Evolutionary conservation across 805 yeast genomes (phyloP), one percentile per base, ranked within the genome.

Genomic region (Yamadazyma olivae): DNA sequence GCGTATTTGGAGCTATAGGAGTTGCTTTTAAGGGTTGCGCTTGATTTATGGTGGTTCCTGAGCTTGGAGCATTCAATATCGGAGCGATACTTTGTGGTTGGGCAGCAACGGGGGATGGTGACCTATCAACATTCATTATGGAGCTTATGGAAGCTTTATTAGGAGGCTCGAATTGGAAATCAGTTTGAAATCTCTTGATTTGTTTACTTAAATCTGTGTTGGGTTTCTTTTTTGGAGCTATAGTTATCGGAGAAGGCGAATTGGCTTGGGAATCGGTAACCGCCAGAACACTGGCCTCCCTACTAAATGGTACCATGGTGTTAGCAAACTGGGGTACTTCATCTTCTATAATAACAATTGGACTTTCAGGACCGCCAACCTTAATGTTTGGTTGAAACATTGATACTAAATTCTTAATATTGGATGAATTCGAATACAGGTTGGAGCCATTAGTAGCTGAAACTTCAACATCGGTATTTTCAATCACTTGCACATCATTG

Each of bases 71-170:
- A 16, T 14, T 29, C n/a, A 31, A 17, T 26, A 30, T 29, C 8
- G 33, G 15, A 4, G 17, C 15, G 6, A 24, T 24, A 6, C 14
- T 24, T 9, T 6, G 6, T 10, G 9, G 27, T 10, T 10, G 14
- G 6, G 27, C 27, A 24, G 27, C 6, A 27, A 8, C 18, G 8
- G 48, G 44, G 3, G 41, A 23, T 13, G 50, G 50, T 3, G 47
- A 40, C 22, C 29, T 63, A 26, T 67, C 72, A 9, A 49, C 38
- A 45, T 67, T 67, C 36, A 67, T 66, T 27, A 67, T 59, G 10
- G 70, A 60, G 35, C 57, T 61, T 18, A 67, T 67, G 5, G 70
- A 62, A 1, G 72, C 56, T 33, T 55, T 62, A 47, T 57, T 61
- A n/a, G 34, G 22, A 21, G 18, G 4, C 6, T 35, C 38, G 9